These are phyloP conservation scores for Ustilago trichophora DNA, from an alignment of 1,284 basidiomycete species.

Conservation along the genomic window DNA sequence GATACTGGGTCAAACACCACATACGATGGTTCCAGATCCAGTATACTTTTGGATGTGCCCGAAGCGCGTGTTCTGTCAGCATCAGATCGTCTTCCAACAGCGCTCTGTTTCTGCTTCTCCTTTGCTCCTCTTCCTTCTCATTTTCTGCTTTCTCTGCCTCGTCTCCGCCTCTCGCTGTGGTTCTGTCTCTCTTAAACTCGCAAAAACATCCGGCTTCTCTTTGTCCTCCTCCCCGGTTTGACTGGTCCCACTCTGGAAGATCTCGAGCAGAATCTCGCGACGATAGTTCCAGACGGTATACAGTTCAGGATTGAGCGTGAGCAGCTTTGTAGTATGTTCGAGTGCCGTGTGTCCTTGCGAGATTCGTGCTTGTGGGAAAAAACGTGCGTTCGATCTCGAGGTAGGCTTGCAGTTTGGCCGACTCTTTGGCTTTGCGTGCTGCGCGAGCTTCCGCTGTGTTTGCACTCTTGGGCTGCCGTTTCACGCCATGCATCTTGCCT, in stretches of 20 bases:
- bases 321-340: slow-evolving; percentile 51
- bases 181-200: slow-evolving; percentile 4
- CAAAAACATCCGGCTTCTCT: slow-evolving; percentile 45
- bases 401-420: slow-evolving; percentile 46
- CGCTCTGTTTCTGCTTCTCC: neutral
- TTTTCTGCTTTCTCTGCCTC: neutral
- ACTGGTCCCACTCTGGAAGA: slow-evolving; percentile 22
- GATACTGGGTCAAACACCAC: slow-evolving; percentile 59
- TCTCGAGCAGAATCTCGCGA: slow-evolving; percentile 41
- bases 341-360: slow-evolving; percentile 36
- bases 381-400: slow-evolving; percentile 44
- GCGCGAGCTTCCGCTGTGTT: slow-evolving; percentile 32
- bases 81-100: slow-evolving; percentile 56
- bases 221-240: neutral
- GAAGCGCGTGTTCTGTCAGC: slow-evolving; percentile 58
- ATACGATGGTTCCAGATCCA: slow-evolving; percentile 66
- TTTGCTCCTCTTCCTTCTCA: neutral
- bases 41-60: slow-evolving; percentile 64
- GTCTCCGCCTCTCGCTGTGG: no score
- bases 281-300: slow-evolving; percentile 66
- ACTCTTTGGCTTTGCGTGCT: slow-evolving; percentile 55
- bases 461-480: slow-evolving; percentile 27
- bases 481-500: slow-evolving; percentile 46
- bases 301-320: slow-evolving; percentile 62
- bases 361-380: slow-evolving; percentile 28